A percentile compares a stretch with the other conserved stretches of the same genome.
These are phyloP conservation scores for Nemania serpens DNA, from an alignment of 2,329 filamentous ascomycete genomes.

Conservation along the genomic window DNA sequence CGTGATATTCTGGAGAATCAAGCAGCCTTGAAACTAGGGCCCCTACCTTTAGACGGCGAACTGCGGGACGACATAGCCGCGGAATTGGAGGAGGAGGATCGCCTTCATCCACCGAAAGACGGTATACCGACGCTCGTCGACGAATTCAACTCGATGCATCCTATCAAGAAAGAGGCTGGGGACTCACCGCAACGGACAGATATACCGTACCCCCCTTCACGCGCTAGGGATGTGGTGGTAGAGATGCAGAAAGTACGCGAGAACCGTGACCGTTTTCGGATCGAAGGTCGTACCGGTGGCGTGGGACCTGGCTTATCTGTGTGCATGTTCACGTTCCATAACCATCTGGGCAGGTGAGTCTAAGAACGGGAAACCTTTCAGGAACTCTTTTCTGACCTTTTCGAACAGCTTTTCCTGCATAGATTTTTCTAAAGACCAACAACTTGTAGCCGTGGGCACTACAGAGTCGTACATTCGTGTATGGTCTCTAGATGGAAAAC, in stretches of 20 bases:
- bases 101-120: slow-evolving; percentile 70
- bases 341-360: slow-evolving; percentile 83
- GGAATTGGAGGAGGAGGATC: slow-evolving; percentile 84
- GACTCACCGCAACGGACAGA: slow-evolving; percentile 80
- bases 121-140: slow-evolving; percentile 79
- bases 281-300: slow-evolving; percentile 82
- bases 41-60: slow-evolving; percentile 80
- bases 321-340: slow-evolving; percentile 99
- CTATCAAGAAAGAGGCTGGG: slow-evolving; percentile 86
- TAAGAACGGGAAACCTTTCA: neutral
- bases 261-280: slow-evolving; percentile 87
- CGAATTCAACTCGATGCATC: slow-evolving; percentile 78
- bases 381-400: slow-evolving; percentile 10
- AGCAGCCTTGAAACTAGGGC: slow-evolving; percentile 73
- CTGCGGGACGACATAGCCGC: slow-evolving; percentile 84
- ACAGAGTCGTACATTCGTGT: slow-evolving; percentile 94
- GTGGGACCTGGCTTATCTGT: slow-evolving; percentile 83
- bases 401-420: slow-evolving; percentile 77
- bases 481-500: slow-evolving; percentile 86
- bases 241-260: slow-evolving; percentile 95
- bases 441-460: slow-evolving; percentile 85
- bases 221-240: slow-evolving; percentile 87
- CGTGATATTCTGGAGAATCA: slow-evolving; percentile 62
- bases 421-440: slow-evolving; percentile 91
- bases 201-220: slow-evolving; percentile 84